phyloP scores from a whole-genome alignment of 768 basidiomycete species.

The Tulasnella sp. region DNA sequence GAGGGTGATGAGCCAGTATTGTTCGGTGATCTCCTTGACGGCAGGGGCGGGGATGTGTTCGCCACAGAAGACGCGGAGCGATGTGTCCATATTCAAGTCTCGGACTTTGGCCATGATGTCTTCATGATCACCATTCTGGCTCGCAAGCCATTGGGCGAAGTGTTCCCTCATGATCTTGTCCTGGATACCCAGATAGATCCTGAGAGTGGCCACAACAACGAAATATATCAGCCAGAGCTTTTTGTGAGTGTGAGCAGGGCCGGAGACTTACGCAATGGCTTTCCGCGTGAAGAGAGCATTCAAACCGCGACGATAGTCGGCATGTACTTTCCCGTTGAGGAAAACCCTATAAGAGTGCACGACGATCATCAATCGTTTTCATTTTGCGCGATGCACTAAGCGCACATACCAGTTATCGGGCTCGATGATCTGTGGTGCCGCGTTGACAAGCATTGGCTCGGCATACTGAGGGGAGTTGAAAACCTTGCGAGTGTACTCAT shows the following conservation, averaged over 20 bases:
- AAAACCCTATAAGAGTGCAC: conserved; percentile 65
- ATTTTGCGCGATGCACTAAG: background rate
- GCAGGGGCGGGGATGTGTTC: conserved; percentile 74
- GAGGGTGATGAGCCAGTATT: conserved; percentile 92
- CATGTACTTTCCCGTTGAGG: conserved; percentile 83
- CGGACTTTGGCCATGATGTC: conserved; percentile 78
- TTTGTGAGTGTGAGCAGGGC: background rate
- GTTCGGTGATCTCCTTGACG: conserved; percentile 70
- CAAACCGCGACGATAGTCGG: conserved; percentile 84
- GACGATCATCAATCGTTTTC: background rate
- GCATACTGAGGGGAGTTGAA: conserved; percentile 87
- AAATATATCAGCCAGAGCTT: background rate
- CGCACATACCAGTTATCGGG: conserved; percentile 70
- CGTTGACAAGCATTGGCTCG: conserved; percentile 88
- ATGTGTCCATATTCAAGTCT: conserved; percentile 93
- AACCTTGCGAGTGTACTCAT: conserved; percentile 87
- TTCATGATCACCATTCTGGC: conserved; percentile 38
- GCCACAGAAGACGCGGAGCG: conserved; percentile 91
- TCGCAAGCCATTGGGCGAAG: conserved; percentile 59
- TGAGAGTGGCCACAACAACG: conserved; percentile 24
- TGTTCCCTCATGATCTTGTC: conserved; percentile 71
- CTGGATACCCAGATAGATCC: conserved; percentile 75
- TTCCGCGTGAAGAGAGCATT: conserved; percentile 91
- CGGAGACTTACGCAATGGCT: conserved; percentile 59
- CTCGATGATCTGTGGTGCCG: conserved; percentile 75